Conservation (phyloP, 176 grass and related monocot genomes). For the Elaeis guineensis region DNA sequence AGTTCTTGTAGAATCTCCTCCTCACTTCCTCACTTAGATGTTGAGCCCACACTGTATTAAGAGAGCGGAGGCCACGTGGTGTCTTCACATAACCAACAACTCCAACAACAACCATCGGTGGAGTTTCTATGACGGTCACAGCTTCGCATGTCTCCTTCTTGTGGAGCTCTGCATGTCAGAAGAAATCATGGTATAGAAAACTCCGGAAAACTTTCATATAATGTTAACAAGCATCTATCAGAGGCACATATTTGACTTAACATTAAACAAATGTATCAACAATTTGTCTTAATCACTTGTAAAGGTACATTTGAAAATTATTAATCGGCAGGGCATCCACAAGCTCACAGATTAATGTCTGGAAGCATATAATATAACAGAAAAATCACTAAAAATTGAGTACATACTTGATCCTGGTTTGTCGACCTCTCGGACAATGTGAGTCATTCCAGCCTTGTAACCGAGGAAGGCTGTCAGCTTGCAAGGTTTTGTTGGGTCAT, state of each 20-base stretch:
- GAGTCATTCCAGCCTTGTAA: constrained; percentile 97
- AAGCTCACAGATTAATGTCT: too few relatives aligned
- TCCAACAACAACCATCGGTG: constrained; percentile 80
- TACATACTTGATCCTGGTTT: constrained; percentile 67
- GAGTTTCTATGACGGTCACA: constrained; percentile 77
- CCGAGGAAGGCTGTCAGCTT: constrained; percentile 88
- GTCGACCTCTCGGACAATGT: constrained; percentile 93
- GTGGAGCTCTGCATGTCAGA: constrained; percentile 49
- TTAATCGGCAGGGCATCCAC: too few relatives aligned
- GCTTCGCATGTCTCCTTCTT: constrained; percentile 98
- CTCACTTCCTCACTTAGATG: constrained; percentile 89
- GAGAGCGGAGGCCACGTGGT: constrained; percentile 64
- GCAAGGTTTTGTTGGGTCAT: constrained; percentile 51
- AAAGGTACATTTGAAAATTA: too few relatives aligned
- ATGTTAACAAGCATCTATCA: not conserved
- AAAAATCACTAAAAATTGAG: not conserved
- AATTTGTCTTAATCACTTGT: too few relatives aligned
- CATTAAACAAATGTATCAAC: too few relatives aligned
- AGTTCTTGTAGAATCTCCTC: constrained; percentile 93
- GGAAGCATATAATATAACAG: too few relatives aligned
- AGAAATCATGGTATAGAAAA: not conserved
- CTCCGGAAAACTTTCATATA: not conserved
- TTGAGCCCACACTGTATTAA: constrained; percentile 92
- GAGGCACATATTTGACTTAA: too few relatives aligned
- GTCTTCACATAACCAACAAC: constrained; percentile 88